phyloP scores from a whole-genome alignment of 805 yeast species.

The Ogataea glucozyma region DNA sequence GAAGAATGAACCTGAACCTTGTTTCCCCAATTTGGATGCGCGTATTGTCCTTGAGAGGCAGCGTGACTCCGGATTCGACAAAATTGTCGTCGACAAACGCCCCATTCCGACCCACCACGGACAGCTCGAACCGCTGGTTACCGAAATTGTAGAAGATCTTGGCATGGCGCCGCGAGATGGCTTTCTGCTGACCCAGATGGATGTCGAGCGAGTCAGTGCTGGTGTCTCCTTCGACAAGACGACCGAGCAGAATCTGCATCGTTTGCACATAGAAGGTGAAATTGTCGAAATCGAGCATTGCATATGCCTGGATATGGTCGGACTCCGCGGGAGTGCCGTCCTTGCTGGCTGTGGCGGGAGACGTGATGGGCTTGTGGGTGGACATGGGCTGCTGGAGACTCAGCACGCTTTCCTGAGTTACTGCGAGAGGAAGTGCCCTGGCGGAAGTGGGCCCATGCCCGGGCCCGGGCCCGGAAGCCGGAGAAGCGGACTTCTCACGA shows the following conservation, averaged over 20 bases:
- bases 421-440: neutral
- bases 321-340: constrained; percentile 5
- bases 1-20: constrained; percentile 83
- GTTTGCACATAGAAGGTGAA: constrained; percentile 97
- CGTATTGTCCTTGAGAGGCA: constrained; percentile 78
- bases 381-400: constrained; percentile 24
- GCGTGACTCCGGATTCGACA: constrained; percentile 88
- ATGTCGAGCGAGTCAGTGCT: constrained; percentile 73
- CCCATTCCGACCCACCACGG: constrained; percentile 92
- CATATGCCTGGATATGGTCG: constrained; percentile 55
- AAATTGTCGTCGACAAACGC: constrained; percentile 93
- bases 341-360: constrained; percentile 7
- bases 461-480: no score
- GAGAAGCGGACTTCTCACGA: no score
- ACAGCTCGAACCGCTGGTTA: constrained; percentile 88
- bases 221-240: constrained; percentile 72
- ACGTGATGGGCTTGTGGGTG: constrained; percentile 31
- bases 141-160: constrained; percentile 96
- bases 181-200: constrained; percentile 88
- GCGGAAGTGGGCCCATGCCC: neutral
- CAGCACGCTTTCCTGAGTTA: constrained; percentile 16
- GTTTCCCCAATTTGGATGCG: constrained; percentile 93
- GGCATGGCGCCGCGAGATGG: constrained; percentile 92
- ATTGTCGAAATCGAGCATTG: constrained; percentile 84
- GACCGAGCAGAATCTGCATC: constrained; percentile 88